Evolutionary conservation across 2,329 filamentous ascomycete genomes (phyloP).

Genomic region (Penicillium expansum): DNA sequence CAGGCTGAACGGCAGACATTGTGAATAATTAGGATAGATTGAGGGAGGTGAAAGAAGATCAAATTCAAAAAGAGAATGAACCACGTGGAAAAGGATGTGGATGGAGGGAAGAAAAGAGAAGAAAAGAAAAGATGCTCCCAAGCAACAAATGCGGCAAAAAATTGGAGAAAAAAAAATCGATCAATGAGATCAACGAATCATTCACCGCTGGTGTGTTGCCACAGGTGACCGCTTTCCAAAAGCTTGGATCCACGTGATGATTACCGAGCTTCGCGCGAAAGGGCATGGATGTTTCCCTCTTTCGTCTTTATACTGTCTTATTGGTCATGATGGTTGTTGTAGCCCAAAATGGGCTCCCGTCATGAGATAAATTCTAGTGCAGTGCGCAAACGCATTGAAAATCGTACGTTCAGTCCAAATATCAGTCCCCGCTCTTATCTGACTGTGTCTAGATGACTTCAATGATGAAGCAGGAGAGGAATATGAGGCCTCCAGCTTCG

Average conservation of each 20-base stretch:
- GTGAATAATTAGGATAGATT: constrained; percentile 16
- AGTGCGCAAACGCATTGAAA: constrained; percentile 63
- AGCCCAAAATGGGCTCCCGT: constrained; percentile 58
- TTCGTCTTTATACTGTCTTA: not conserved
- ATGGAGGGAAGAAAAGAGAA: constrained; percentile 18
- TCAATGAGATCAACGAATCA: constrained; percentile 14
- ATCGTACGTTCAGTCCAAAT: constrained; percentile 41
- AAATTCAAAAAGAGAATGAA: constrained; percentile 23
- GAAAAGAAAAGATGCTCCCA: constrained; percentile 24
- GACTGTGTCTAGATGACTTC: constrained; percentile 60
- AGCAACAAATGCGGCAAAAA: constrained; percentile 15
- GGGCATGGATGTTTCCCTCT: not conserved
- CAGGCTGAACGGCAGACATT: constrained; percentile 55
- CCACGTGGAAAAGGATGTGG: constrained; percentile 22
- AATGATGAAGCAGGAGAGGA: constrained; percentile 82
- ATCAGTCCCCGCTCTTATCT: constrained; percentile 12
- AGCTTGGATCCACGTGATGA: constrained; percentile 12
- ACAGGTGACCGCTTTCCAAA: constrained; percentile 12
- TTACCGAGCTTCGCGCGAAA: constrained; percentile 7
- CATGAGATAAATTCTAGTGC: constrained; percentile 58
- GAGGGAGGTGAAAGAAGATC: constrained; percentile 13
- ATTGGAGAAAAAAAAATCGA: constrained; percentile 9
- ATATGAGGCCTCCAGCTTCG: constrained; percentile 82
- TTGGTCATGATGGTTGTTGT: constrained; percentile 21
- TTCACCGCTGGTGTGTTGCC: constrained; percentile 21